Base-by-base conservation (phyloP, 805 yeast genomes). In the Ogataea naganishii region DNA sequence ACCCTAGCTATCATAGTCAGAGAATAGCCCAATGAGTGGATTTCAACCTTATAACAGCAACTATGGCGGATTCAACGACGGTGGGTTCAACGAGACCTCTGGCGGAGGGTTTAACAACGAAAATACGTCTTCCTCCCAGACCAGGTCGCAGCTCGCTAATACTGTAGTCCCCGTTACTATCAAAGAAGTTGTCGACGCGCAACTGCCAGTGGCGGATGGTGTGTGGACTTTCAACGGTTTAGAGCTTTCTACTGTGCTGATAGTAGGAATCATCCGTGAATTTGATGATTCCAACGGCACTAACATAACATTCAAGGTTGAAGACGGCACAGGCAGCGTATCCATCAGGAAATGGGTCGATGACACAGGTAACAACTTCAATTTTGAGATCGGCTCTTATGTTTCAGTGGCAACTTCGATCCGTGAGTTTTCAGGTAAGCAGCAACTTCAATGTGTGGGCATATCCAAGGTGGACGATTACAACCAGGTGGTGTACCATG, bases 281-380 rank as follows among this genome's bases (percentile, higher is more conserved):
- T 70, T 79, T 11, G 56, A 53, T 26, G 64, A 65, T 3, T 75
- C 75, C 35, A 68, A 66, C 35, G 67, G 80, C 2, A 62, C 78
- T 6, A 72, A 74, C 24, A 55, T 77, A 18, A 55, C 58, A 14
- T 49, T 79, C 26, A 72, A 75, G 13, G 46, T 81, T n/a, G 92
- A 81, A 45, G 94, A 81, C 49, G 89, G 92, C 8, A 76, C 92
- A 0, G 86, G 85, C 0, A 58, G 67, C 4, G 60, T 76, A 6
- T 78, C 75, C 16, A 66, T 80, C 27, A 67, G 80, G 43, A 68
- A 69, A 38, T 81, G 89, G 89, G 55, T 62, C 33, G 66, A 66
- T 28, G 72, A 70, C 16, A 47, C 33, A 19, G 27, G 46, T 42
- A 39, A 38, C 37, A 29, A 46, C 54, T 64, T 58, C 38, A 58